phyloP scores from a whole-genome alignment of 2,329 filamentous ascomycete genomes.

The Rhytidhysteron rufulum region DNA sequence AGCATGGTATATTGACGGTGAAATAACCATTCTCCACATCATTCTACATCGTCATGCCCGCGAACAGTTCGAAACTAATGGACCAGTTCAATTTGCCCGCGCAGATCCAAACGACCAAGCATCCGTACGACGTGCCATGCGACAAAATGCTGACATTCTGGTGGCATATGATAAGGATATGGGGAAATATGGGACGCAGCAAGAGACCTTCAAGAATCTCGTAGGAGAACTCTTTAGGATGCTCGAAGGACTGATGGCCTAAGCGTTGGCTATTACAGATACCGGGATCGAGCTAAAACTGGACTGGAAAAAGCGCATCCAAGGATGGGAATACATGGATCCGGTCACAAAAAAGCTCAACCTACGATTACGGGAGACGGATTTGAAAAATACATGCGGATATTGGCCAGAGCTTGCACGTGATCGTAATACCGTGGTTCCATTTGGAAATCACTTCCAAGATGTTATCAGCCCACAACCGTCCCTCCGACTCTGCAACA shows the following conservation, averaged over 20 bases:
- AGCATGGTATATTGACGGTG: conserved; percentile 4
- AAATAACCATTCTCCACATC: conserved; percentile 3
- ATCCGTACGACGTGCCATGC: neutral
- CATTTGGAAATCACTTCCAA: conserved; percentile 3
- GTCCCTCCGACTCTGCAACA: neutral
- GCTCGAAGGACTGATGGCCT: neutral
- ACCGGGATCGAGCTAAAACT: neutral
- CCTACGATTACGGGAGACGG: neutral
- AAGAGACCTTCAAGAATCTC: neutral
- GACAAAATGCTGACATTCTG: neutral
- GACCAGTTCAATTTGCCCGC: neutral
- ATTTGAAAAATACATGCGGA: conserved; percentile 2
- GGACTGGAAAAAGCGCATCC: neutral
- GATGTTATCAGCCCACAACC: conserved; percentile 1
- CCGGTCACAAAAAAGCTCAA: neutral
- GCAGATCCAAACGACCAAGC: neutral
- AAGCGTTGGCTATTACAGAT: neutral
- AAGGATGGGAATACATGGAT: neutral
- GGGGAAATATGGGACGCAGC: neutral
- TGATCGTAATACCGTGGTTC: conserved; percentile 2
- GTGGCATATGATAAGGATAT: neutral
- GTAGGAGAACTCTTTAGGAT: neutral
- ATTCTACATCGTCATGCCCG: conserved; percentile 3
- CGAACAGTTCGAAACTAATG: neutral
- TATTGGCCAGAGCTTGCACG: conserved; percentile 4